Conservation (phyloP, 2,329 filamentous ascomycete genomes). For the Chrysoporthe cubensis region DNA sequence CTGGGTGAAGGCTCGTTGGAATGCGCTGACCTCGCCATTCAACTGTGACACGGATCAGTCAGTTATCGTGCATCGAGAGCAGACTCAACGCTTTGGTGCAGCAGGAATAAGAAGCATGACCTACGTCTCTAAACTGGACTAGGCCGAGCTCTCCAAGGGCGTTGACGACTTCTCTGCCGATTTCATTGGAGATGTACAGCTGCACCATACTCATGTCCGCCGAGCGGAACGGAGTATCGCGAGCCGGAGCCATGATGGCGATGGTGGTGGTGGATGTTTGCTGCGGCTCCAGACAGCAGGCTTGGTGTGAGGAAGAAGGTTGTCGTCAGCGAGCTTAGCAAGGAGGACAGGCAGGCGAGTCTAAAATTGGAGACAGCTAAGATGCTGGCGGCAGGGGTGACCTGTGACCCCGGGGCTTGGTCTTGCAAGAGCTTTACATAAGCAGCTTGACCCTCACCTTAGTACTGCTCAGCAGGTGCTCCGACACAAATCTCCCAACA, state of each 20-base stretch:
- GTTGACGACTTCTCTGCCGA: conserved; percentile 95
- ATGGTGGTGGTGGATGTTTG: conserved; percentile 23
- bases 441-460: background rate
- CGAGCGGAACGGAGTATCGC: conserved; percentile 98
- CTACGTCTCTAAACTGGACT: conserved; percentile 96
- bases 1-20: conserved; percentile 96
- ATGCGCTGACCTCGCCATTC: conserved; percentile 89
- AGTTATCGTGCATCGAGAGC: conserved; percentile 24
- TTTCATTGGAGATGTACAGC: conserved; percentile 99
- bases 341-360: background rate
- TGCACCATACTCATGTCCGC: conserved; percentile 99
- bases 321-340: conserved; percentile 28
- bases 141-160: conserved; percentile 93
- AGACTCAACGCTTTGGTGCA: conserved; percentile 15
- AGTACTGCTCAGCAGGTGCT: background rate
- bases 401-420: background rate
- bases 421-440: background rate
- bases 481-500: background rate
- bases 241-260: conserved; percentile 62
- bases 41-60: conserved; percentile 58
- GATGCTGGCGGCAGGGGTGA: conserved; percentile 5
- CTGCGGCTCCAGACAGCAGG: conserved; percentile 24
- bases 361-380: conserved; percentile 14
- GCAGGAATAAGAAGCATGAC: conserved; percentile 39
- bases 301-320: conserved; percentile 6